These are phyloP conservation scores for Casuarina cunninghamiana DNA, from an alignment of 306 rosid species.

Conservation along the genomic window DNA sequence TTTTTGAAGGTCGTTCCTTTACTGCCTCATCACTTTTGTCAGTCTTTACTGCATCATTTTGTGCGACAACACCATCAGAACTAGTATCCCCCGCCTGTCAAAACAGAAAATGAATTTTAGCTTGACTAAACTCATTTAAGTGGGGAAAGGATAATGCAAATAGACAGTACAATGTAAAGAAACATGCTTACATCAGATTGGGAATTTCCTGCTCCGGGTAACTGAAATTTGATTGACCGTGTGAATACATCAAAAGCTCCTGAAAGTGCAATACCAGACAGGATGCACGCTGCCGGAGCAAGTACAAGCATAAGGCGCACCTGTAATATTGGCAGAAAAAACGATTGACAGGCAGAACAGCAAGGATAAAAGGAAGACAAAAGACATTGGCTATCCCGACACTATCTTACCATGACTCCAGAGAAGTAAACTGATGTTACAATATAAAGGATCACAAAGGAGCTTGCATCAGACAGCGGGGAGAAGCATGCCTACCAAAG, in stretches of 20 bases:
- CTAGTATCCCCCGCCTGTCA: constrained; percentile 62
- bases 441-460: constrained; percentile 84
- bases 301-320: constrained; percentile 97
- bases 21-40: constrained; percentile 62
- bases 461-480: constrained; percentile 95
- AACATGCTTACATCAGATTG: constrained; percentile 50
- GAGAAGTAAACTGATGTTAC: constrained; percentile 90
- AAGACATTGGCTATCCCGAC: constrained; percentile 15
- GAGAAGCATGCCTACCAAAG: constrained; percentile 85
- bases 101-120: constrained; percentile 25
- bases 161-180: constrained; percentile 14
- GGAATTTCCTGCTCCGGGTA: constrained; percentile 52
- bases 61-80: constrained; percentile 47
- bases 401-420: constrained; percentile 90
- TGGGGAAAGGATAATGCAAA: constrained; percentile 23
- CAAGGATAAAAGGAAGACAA: constrained; percentile 14
- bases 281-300: constrained; percentile 98
- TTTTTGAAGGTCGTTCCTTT: constrained; percentile 81
- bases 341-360: constrained; percentile 19
- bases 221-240: constrained; percentile 87
- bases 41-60: constrained; percentile 56
- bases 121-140: constrained; percentile 22
- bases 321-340: constrained; percentile 45
- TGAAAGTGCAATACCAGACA: constrained; percentile 98
- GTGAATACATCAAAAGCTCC: constrained; percentile 95